Base-by-base conservation (phyloP, 2,329 filamentous ascomycete genomes). In the Camptophora hylomeconis region DNA sequence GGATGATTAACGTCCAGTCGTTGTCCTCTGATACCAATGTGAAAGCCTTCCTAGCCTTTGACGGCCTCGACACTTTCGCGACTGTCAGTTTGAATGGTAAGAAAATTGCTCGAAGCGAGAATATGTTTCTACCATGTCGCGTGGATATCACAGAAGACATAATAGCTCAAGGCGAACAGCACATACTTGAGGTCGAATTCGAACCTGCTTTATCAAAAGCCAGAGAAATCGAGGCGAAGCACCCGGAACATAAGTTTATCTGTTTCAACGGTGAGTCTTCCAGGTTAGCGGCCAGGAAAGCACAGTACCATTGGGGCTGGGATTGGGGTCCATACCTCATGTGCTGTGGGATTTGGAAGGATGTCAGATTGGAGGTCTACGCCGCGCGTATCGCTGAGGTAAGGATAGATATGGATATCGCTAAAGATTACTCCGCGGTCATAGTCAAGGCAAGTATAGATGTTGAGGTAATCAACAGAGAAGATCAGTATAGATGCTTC, bases 31-130 rank as follows among this genome's bases (percentile, higher is more conserved):
- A 5, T 7, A 24, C 4, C 10, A 20, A 12, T 40, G 44, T 7
- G 48, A 53, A 27, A 64, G 66, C 68, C 0, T 63, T 78, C 1
- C 51, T 87, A 18, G 74, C 68, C 0, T 84, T 87, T 47, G 76
- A 82, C 32, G 81, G 81, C 0, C 61, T 87, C 25, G 81, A 87
- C 49, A 87, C 81, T 0, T 83, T 79, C 53, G 80, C 80, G 2
- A 76, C 65, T 0, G 79, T 84, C 16, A 56, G 62, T 20, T 58
- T 89, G 12, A 81, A 87, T 42, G 76, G 72, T 13, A 54, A 64
- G 5, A 60, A 61, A 2, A 72, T 87, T 17, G 59, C 86, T 4
- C 65, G 76, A 48, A 70, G 69, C 6, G 72, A 81, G 30, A 86
- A 82, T 51, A 87, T 87, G 81, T 87, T 87, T 45, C 58, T 75